Conservation (phyloP, 1,284 basidiomycete genomes). For the Cryptococcus jaspeensis region DNA sequence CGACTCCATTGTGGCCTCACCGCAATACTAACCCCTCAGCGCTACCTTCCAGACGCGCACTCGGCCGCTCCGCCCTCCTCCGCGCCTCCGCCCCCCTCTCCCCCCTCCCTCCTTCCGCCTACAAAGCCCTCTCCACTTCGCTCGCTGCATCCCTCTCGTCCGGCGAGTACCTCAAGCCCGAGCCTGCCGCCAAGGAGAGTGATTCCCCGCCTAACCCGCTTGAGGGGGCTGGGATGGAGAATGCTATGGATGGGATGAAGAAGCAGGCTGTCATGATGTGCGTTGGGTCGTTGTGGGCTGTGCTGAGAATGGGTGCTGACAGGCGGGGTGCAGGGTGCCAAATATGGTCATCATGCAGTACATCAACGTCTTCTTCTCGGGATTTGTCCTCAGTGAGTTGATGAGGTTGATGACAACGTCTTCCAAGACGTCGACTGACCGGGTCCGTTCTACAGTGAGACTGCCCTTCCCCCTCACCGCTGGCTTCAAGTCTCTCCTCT, state of each 20-base stretch:
- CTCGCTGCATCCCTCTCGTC: slow-evolving; percentile 68
- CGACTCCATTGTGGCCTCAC: background rate
- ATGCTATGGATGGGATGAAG: slow-evolving; percentile 99
- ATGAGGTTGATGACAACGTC: background rate
- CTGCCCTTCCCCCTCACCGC: slow-evolving; percentile 95
- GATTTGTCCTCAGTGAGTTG: slow-evolving; percentile 92
- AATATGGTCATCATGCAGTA: slow-evolving; percentile 99
- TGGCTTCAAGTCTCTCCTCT: slow-evolving; percentile 98
- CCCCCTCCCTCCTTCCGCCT: slow-evolving; percentile 71
- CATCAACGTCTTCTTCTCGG: slow-evolving; percentile 99
- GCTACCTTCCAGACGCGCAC: slow-evolving; percentile 64
- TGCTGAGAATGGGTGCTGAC: background rate
- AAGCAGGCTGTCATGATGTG: slow-evolving; percentile 88
- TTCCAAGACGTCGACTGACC: background rate
- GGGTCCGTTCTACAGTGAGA: slow-evolving; percentile 64
- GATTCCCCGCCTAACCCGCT: slow-evolving; percentile 63
- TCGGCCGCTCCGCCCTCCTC: slow-evolving; percentile 77
- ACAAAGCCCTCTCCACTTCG: slow-evolving; percentile 70
- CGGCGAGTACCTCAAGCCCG: slow-evolving; percentile 79
- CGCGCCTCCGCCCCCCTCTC: slow-evolving; percentile 75
- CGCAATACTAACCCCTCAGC: background rate
- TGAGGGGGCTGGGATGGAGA: slow-evolving; percentile 91
- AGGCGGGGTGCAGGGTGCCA: slow-evolving; percentile 60
- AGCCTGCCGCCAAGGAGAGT: slow-evolving; percentile 56
- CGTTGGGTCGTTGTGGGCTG: slow-evolving; percentile 14